Conservation (phyloP, 208 protist species). For the Endotrypanum monterogeii region DNA sequence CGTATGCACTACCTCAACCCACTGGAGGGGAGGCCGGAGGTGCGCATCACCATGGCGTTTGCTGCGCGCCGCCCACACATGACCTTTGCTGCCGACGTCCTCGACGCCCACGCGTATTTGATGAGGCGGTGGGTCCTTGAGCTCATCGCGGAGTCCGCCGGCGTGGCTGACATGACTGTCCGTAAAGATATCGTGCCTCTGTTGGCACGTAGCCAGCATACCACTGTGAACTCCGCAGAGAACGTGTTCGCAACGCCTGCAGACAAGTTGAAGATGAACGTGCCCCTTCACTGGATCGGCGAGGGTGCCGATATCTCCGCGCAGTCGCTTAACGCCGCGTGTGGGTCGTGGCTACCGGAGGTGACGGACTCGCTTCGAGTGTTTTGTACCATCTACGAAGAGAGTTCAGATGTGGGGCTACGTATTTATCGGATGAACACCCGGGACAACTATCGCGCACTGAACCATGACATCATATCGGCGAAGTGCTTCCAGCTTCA, state of each 20-base stretch:
- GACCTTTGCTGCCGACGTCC: conserved; percentile 61
- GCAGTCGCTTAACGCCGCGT: conserved; percentile 58
- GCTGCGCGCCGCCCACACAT: conserved; percentile 67
- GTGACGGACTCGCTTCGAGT: conserved; percentile 70
- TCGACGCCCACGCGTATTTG: conserved; percentile 76
- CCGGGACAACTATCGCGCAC: conserved; percentile 62
- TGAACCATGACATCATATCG: conserved; percentile 70
- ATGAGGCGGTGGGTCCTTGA: conserved; percentile 76
- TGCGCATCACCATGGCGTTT: conserved; percentile 70
- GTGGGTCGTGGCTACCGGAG: conserved; percentile 38
- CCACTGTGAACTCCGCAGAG: conserved; percentile 49
- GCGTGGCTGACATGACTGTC: conserved; percentile 32
- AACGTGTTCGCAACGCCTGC: conserved; percentile 53
- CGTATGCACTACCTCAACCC: conserved; percentile 74
- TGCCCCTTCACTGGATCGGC: conserved; percentile 75
- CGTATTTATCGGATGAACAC: conserved; percentile 69
- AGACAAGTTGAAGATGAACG: conserved; percentile 48
- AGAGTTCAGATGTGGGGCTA: conserved; percentile 41
- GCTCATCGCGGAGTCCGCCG: conserved; percentile 62
- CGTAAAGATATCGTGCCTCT: conserved; percentile 55
- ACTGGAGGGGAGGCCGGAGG: conserved; percentile 47
- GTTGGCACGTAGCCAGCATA: conserved; percentile 73
- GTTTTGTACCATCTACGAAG: conserved; percentile 77
- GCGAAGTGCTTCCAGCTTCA: conserved; percentile 56
- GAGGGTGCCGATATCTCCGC: conserved; percentile 38